Base-by-base conservation (phyloP, 1,284 basidiomycete species). In the Trichosporon faecale region DNA sequence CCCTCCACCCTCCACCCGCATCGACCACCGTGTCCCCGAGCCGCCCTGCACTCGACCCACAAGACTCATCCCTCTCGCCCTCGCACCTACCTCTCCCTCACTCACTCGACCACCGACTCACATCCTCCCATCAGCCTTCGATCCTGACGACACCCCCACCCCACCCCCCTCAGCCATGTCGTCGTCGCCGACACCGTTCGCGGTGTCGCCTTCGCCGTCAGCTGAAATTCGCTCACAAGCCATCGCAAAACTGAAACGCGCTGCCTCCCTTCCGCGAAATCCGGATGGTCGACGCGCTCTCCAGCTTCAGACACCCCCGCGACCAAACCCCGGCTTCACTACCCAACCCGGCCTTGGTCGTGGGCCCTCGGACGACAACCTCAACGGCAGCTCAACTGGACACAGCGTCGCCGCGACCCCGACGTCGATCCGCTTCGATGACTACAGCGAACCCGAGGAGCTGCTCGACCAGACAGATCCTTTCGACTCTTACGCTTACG, bases 171-270 rank as follows among this genome's bases (percentile, higher is more conserved):
- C 55, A 31, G 46, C 61, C 33, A 69, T 71, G 68, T 66, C 68
- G 40, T 69, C 68, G 9, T 69, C 68, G 9, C 69, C 68, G 27
- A 49, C 66, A 27, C 68, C 46, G 29, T 61, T 37, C 64, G 68
- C 69, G 49, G 55, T 60, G 55, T 55, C 68, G 23, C 66, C 70
- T 16, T 68, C 70, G 29, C 68, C 70, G 7, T 35, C 66, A 9
- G 64, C 68, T 21, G 72, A 73, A 49, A 73, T 73, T 27, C 88
- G 93, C 71, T 91, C 92, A 77, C 88, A 89, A 70, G 91, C 92
- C n/a, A 90, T 95, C 71, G 92, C 92, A 68, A 93, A 90, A 84
- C 88, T 95, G 74, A 94, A 92, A 83, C 89, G 93, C 75, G 93
- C 93, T 46, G 92, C 93, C 64, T 94, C 93, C 23, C 84, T 95